Conservation (phyloP, 83 land plant species). For the Thuja plicata region DNA sequence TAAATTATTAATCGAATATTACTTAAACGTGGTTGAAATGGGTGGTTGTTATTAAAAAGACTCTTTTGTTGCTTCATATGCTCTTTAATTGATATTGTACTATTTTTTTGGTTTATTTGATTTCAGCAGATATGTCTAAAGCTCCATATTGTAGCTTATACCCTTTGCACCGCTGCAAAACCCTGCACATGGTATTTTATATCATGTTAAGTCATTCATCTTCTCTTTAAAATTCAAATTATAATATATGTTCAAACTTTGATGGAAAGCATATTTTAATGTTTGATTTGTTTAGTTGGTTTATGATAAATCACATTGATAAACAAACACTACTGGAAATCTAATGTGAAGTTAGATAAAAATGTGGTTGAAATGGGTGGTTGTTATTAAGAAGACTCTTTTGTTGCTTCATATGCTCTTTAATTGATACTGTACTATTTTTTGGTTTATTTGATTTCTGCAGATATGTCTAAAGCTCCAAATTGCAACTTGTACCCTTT, state of each 20-base stretch:
- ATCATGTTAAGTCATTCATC: not conserved
- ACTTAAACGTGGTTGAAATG: not conserved
- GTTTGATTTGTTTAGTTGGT: no score
- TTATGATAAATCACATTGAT: no score
- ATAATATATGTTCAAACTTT: not conserved
- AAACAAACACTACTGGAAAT: no score
- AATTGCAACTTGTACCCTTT: conserved; percentile 20
- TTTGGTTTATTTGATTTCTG: not conserved
- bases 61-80: not conserved
- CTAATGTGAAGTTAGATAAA: no score
- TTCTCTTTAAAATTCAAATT: not conserved
- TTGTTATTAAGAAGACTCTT: not conserved
- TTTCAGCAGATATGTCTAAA: conserved; percentile 20
- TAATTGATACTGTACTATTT: not conserved
- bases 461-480: conserved; percentile 21
- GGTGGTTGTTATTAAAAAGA: not conserved
- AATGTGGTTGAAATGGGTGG: not conserved
- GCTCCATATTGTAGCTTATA: conserved; percentile 12
- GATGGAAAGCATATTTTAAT: no score
- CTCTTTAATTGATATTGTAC: not conserved
- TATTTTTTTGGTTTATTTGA: not conserved
- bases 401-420: not conserved
- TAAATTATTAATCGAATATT: not conserved
- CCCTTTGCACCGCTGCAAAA: conserved; percentile 34
- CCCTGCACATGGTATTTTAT: conserved; percentile 28